These are phyloP conservation scores for Phytophthora megakarya DNA, from an alignment of 352 stramenopile species.

Conservation along the genomic window DNA sequence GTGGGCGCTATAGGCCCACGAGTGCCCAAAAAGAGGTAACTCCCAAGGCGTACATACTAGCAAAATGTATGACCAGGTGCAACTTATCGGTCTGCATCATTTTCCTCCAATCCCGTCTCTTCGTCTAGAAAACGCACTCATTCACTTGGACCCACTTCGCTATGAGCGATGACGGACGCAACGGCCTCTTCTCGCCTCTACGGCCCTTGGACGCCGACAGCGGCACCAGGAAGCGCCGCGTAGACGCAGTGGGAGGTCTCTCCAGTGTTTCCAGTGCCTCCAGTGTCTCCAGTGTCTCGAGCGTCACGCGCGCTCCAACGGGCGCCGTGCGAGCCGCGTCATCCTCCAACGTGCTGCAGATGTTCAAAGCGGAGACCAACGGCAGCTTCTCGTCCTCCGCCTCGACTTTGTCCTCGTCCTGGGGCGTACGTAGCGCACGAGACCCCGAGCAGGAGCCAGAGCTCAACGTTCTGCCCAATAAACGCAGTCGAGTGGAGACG, in stretches of 20 bases:
- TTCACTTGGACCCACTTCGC: slow-evolving; percentile 22
- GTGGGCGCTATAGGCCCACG: no score
- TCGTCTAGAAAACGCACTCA: slow-evolving; percentile 1
- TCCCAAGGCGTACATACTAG: no score
- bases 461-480: slow-evolving; percentile 28
- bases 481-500: slow-evolving; percentile 31
- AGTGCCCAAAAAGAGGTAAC: no score
- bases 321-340: no score
- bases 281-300: slow-evolving; percentile 14
- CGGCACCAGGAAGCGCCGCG: slow-evolving; percentile 31
- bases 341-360: slow-evolving; percentile 32
- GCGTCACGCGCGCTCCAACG: no score
- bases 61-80: slow-evolving; percentile 26
- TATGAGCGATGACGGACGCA: slow-evolving; percentile 28
- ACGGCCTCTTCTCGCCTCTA: slow-evolving; percentile 24
- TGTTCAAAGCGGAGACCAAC: slow-evolving; percentile 18
- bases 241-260: slow-evolving; percentile 27
- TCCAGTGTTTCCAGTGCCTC: slow-evolving; percentile 11
- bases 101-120: slow-evolving; percentile 16
- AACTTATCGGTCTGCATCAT: slow-evolving; percentile 9
- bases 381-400: slow-evolving; percentile 30
- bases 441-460: slow-evolving; percentile 48
- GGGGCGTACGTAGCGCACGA: slow-evolving; percentile 21
- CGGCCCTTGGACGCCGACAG: slow-evolving; percentile 26
- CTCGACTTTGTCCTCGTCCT: slow-evolving; percentile 35